Evolutionary conservation across 768 basidiomycete genomes (phyloP).

Genomic region (Hypsizygus marmoreus): DNA sequence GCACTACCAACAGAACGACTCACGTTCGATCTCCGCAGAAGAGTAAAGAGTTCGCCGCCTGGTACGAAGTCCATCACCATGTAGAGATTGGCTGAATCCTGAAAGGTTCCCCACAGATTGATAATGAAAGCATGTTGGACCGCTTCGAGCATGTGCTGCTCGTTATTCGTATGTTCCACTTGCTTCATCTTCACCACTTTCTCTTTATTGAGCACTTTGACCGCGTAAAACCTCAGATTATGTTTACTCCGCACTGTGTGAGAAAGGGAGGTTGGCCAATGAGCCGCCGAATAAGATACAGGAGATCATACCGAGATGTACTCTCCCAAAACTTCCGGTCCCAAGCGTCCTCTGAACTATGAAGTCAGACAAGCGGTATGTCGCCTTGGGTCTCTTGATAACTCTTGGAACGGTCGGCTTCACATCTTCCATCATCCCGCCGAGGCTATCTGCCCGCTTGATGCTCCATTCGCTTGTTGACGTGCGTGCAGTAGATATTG

Average conservation of each 20-base stretch:
- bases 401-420: slow-evolving; percentile 22
- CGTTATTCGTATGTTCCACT: slow-evolving; percentile 96
- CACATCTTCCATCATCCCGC: slow-evolving; percentile 31
- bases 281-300: slow-evolving; percentile 9
- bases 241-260: slow-evolving; percentile 82
- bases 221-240: slow-evolving; percentile 93
- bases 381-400: slow-evolving; percentile 56
- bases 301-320: slow-evolving; percentile 69
- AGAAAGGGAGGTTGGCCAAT: slow-evolving; percentile 6
- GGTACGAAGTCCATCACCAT: slow-evolving; percentile 98
- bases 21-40: slow-evolving; percentile 87
- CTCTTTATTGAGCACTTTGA: slow-evolving; percentile 94
- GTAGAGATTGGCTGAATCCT: slow-evolving; percentile 90
- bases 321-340: slow-evolving; percentile 97
- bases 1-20: slow-evolving; percentile 28
- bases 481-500: slow-evolving; percentile 69
- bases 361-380: slow-evolving; percentile 76
- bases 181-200: slow-evolving; percentile 93
- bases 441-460: slow-evolving; percentile 38
- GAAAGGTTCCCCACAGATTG: slow-evolving; percentile 95
- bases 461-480: slow-evolving; percentile 53
- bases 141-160: slow-evolving; percentile 81
- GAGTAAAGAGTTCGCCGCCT: slow-evolving; percentile 95
- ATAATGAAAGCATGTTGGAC: slow-evolving; percentile 94
- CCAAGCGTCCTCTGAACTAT: slow-evolving; percentile 83